phyloP scores from a whole-genome alignment of 2,329 filamentous ascomycete genomes.

The Curvularia sp. region DNA sequence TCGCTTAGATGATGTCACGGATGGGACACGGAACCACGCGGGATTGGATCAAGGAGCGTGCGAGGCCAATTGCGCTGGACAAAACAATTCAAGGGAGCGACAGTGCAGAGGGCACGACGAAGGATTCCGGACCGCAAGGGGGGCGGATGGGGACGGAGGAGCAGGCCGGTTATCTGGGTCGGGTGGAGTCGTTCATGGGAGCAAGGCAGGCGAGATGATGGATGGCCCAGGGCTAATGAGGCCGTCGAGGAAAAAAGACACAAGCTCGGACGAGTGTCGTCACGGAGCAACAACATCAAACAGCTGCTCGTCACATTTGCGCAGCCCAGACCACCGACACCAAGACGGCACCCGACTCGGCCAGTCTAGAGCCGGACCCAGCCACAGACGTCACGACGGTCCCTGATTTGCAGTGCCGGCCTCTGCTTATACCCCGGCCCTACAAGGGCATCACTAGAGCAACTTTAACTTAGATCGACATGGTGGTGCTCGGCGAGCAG shows the following conservation, averaged over 20 bases:
- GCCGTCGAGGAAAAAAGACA: constrained; percentile 6
- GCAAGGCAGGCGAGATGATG: constrained; percentile 22
- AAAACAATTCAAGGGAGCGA: background rate
- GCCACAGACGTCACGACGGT: constrained; percentile 6
- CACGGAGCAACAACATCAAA: constrained; percentile 11
- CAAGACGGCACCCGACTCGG: background rate
- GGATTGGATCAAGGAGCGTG: constrained; percentile 10
- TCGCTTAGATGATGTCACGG: constrained; percentile 30
- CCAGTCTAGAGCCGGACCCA: background rate
- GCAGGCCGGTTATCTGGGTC: constrained; percentile 4
- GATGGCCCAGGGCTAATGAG: background rate
- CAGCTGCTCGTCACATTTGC: constrained; percentile 6
- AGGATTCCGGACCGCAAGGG: background rate
- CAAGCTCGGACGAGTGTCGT: constrained; percentile 18
- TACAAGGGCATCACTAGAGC: background rate
- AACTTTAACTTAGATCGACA: background rate
- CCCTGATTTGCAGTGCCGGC: constrained; percentile 6
- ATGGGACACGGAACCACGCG: constrained; percentile 15
- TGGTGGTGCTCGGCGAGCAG: background rate
- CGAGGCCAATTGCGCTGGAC: constrained; percentile 11
- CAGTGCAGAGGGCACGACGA: background rate
- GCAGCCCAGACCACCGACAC: background rate
- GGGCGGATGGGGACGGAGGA: constrained; percentile 2
- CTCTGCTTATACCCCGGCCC: background rate
- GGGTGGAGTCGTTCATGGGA: constrained; percentile 11